These are phyloP conservation scores for Funneliformis geosporum DNA, from an alignment of 192 early-diverging fungal species.

Conservation along the genomic window DNA sequence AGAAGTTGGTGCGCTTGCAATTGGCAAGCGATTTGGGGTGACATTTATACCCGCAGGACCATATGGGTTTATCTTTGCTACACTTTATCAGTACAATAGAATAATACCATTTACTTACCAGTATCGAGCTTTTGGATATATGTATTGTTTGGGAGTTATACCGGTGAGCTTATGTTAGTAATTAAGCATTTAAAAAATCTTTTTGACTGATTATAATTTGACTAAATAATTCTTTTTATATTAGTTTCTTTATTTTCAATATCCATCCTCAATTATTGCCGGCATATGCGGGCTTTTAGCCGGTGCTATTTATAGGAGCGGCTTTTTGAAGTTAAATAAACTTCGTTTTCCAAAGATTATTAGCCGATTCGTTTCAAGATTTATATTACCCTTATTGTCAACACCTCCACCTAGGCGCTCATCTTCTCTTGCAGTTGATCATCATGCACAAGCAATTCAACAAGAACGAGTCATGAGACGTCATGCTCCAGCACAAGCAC, in stretches of 20 bases:
- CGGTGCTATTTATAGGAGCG: constrained; percentile 54
- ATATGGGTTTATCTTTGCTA: constrained; percentile 59
- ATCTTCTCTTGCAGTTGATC: constrained; percentile 41
- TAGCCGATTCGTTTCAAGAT: constrained; percentile 37
- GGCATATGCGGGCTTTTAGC: constrained; percentile 51
- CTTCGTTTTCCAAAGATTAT: constrained; percentile 55
- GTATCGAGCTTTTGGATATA: not conserved
- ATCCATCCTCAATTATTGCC: constrained; percentile 47
- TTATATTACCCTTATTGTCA: constrained; percentile 53
- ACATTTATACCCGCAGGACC: constrained; percentile 57
- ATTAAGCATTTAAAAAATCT: not conserved
- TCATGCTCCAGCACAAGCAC: constrained; percentile 29
- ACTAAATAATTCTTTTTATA: not conserved
- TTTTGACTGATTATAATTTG: not conserved
- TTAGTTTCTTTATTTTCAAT: constrained; percentile 50
- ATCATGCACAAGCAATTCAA: constrained; percentile 39
- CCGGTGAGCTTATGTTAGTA: not conserved
- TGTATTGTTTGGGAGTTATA: constrained; percentile 1
- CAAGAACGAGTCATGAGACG: constrained; percentile 41
- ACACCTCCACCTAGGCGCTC: constrained; percentile 49
- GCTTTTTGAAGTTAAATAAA: constrained; percentile 51
- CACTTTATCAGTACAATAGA: constrained; percentile 58
- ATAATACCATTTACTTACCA: constrained; percentile 42
- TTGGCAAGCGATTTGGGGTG: constrained; percentile 47
- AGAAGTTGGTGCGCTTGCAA: constrained; percentile 53